These are phyloP conservation scores for Xylariaceae sp. DNA, from an alignment of 2,329 filamentous ascomycete species.

Conservation along the genomic window DNA sequence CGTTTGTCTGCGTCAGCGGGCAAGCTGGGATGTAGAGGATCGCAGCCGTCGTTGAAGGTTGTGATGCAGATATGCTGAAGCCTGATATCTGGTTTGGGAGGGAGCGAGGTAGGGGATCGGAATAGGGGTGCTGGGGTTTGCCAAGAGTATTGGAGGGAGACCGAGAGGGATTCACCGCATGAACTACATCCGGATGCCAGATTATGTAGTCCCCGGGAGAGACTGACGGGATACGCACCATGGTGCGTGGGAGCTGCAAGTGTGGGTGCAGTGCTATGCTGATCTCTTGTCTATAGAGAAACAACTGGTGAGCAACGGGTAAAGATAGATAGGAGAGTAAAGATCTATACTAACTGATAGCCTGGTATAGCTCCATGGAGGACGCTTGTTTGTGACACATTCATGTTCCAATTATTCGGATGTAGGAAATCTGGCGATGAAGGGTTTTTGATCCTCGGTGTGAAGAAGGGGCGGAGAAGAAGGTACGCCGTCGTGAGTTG, in stretches of 20 bases:
- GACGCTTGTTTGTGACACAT: slow-evolving; percentile 44
- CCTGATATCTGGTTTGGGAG: not conserved
- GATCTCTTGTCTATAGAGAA: slow-evolving; percentile 67
- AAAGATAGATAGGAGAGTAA: too few species aligned
- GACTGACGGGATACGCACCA: slow-evolving; percentile 67
- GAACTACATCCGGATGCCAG: slow-evolving; percentile 79
- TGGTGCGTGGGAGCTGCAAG: slow-evolving; percentile 59
- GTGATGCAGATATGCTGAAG: slow-evolving; percentile 9
- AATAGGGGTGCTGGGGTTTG: too few species aligned
- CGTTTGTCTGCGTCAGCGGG: slow-evolving; percentile 72
- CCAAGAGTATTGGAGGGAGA: slow-evolving; percentile 43
- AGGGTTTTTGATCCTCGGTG: slow-evolving; percentile 41
- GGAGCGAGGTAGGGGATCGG: not conserved
- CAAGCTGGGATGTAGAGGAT: slow-evolving; percentile 83
- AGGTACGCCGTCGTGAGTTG: slow-evolving; percentile 74
- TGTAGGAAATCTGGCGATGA: slow-evolving; percentile 42
- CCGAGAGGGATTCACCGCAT: slow-evolving; percentile 76
- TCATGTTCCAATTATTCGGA: slow-evolving; percentile 56
- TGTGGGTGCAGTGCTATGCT: slow-evolving; percentile 63
- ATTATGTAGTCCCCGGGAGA: slow-evolving; percentile 71
- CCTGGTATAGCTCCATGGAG: slow-evolving; percentile 69
- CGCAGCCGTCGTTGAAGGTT: slow-evolving; percentile 63
- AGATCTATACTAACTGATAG: too few species aligned
- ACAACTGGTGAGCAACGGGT: too few species aligned
- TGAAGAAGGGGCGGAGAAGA: slow-evolving; percentile 80